Percentiles rank a stretch among this genome's conserved stretches.
phyloP scores from a whole-genome alignment of 371 early-diverging fungal species.

The Smittium culicis region DNA sequence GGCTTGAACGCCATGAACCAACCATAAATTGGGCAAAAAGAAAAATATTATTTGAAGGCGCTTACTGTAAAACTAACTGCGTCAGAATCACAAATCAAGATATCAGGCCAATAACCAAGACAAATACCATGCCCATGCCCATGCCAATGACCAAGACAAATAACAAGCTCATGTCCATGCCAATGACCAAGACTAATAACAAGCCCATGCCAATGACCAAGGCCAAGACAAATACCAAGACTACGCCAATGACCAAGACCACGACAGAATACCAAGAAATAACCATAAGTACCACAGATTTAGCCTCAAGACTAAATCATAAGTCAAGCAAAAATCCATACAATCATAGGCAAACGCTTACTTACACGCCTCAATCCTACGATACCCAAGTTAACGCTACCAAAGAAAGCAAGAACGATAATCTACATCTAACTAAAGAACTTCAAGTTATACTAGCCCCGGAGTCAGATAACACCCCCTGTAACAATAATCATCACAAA shows the following conservation, averaged over 20 bases:
- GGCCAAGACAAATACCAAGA: not conserved
- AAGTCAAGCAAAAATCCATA: too few relatives aligned
- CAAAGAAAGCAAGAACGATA: too few relatives aligned
- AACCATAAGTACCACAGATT: too few relatives aligned
- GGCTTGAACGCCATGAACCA: not conserved
- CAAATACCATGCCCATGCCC: not conserved
- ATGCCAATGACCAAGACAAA: not conserved
- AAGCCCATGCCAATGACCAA: not conserved
- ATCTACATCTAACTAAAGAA: too few relatives aligned
- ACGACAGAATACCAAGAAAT: too few relatives aligned
- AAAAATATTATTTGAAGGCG: not conserved
- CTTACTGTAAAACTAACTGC: not conserved
- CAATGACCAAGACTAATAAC: not conserved
- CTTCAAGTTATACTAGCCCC: too few relatives aligned
- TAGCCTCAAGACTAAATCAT: too few relatives aligned
- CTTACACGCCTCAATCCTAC: too few relatives aligned
- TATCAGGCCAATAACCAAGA: slow-evolving; percentile 1
- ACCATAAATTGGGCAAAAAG: not conserved
- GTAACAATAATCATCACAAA: too few relatives aligned
- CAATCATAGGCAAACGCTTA: too few relatives aligned
- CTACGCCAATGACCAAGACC: not conserved
- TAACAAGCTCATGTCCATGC: not conserved
- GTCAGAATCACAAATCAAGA: not conserved
- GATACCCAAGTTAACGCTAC: too few relatives aligned
- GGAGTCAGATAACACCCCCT: too few relatives aligned